A percentile compares a stretch with the other conserved stretches of the same genome.
phyloP scores from a whole-genome alignment of 2,329 filamentous ascomycete species.

The Trichoderma polysporum region DNA sequence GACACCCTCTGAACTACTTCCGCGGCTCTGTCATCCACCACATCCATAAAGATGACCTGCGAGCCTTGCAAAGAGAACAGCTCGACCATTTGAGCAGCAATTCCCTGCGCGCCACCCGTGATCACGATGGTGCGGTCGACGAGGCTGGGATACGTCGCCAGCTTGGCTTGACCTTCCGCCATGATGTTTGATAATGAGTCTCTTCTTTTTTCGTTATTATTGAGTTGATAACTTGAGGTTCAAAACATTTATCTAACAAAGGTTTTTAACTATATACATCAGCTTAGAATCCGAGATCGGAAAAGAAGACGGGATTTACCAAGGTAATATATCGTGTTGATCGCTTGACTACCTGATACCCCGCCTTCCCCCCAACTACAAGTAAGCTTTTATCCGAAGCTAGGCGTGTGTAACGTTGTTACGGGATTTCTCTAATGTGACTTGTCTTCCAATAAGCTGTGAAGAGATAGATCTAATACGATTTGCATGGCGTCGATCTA shows the following conservation, averaged over 20 bases:
- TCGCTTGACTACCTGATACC: conserved; percentile 6
- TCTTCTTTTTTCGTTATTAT: neutral
- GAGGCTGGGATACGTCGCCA: conserved; percentile 44
- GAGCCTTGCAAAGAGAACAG: conserved; percentile 46
- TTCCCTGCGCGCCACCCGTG: conserved; percentile 48
- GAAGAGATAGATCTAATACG: neutral
- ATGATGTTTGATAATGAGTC: neutral
- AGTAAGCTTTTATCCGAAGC: neutral
- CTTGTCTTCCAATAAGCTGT: neutral
- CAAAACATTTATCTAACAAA: neutral
- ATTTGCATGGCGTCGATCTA: neutral
- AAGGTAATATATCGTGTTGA: neutral
- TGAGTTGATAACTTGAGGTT: neutral
- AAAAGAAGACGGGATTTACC: neutral
- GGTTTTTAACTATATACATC: neutral
- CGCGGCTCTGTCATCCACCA: conserved; percentile 11
- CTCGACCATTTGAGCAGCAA: conserved; percentile 46
- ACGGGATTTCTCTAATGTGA: neutral
- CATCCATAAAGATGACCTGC: conserved; percentile 46
- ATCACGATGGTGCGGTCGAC: conserved; percentile 43
- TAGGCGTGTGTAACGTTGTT: conserved; percentile 19
- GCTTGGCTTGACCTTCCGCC: conserved; percentile 19
- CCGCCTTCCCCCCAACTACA: conserved; percentile 3
- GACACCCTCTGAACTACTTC: conserved; percentile 32
- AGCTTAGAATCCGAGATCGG: neutral